phyloP scores from a whole-genome alignment of 305 asterid species.

The Fraxinus baroniana region DNA sequence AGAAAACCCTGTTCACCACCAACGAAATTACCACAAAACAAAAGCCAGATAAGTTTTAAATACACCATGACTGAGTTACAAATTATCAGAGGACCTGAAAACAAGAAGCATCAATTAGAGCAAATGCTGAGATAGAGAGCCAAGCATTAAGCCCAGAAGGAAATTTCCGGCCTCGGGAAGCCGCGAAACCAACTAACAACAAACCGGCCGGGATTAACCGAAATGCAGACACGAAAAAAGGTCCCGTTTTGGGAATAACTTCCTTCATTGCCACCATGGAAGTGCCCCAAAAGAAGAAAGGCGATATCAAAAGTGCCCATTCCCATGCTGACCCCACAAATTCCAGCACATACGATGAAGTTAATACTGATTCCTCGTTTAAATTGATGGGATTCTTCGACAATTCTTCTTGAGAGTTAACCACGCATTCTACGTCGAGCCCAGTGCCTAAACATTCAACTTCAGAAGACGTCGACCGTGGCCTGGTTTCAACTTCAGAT shows the following conservation, averaged over 20 bases:
- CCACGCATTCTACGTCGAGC: conserved; percentile 54
- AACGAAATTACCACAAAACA: conserved; percentile 18
- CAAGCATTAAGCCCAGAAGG: conserved; percentile 88
- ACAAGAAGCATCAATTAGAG: conserved; percentile 81
- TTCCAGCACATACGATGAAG: conserved; percentile 27
- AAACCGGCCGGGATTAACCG: conserved; percentile 85
- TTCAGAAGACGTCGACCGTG: conserved; percentile 37
- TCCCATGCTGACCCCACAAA: conserved; percentile 46
- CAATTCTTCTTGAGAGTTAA: conserved; percentile 34
- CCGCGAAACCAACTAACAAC: conserved; percentile 67
- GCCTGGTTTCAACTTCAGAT: conserved; percentile 34
- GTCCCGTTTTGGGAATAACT: conserved; percentile 82
- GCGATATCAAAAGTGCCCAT: conserved; percentile 76
- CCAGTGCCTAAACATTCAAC: conserved; percentile 69
- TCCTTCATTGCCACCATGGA: conserved; percentile 99
- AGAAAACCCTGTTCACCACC: conserved; percentile 79
- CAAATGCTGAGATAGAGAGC: conserved; percentile 72
- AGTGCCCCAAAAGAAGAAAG: conserved; percentile 98
- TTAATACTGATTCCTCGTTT: conserved; percentile 28
- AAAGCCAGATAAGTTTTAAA: conserved; percentile 8
- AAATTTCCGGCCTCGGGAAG: conserved; percentile 53
- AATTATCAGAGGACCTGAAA: conserved; percentile 66
- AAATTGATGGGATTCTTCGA: conserved; percentile 27
- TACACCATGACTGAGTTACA: neutral
- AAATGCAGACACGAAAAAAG: conserved; percentile 75